Conservation (phyloP, 495 filamentous ascomycete species). For the Penicillium ucsense region DNA sequence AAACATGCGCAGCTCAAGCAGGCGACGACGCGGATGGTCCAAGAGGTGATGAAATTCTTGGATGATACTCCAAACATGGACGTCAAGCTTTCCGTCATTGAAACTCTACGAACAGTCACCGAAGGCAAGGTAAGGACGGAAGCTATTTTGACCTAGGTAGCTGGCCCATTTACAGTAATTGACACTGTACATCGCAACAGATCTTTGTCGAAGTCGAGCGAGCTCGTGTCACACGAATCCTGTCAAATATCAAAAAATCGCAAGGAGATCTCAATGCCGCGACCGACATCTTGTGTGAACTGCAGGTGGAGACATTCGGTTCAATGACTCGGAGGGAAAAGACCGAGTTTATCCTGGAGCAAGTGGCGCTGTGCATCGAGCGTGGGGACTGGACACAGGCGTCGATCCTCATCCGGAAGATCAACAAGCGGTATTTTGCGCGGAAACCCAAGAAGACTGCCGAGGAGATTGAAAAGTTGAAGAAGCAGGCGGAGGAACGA, state of each 20-base stretch:
- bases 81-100: constrained; percentile 84
- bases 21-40: constrained; percentile 97
- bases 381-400: constrained; percentile 94
- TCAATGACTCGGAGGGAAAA: constrained; percentile 97
- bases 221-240: constrained; percentile 84
- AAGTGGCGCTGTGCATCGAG: constrained; percentile 91
- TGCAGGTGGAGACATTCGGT: constrained; percentile 97
- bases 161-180: not conserved
- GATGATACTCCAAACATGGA: constrained; percentile 71
- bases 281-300: constrained; percentile 86
- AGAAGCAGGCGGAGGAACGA: constrained; percentile 72
- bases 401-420: constrained; percentile 88
- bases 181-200: constrained; percentile 24
- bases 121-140: constrained; percentile 69
- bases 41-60: constrained; percentile 86
- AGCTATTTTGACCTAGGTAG: no score
- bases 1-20: constrained; percentile 99
- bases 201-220: constrained; percentile 99
- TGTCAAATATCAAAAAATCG: constrained; percentile 92
- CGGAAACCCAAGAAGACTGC: constrained; percentile 81
- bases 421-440: constrained; percentile 83
- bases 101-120: constrained; percentile 90
- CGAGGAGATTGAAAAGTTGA: constrained; percentile 80
- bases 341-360: constrained; percentile 94
- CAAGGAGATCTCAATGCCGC: constrained; percentile 87